Evolutionary conservation across 1,139 yeast species (phyloP), one percentile per base, ranked within the genome.

Genomic region (Lodderomyces metapsilosis): DNA sequence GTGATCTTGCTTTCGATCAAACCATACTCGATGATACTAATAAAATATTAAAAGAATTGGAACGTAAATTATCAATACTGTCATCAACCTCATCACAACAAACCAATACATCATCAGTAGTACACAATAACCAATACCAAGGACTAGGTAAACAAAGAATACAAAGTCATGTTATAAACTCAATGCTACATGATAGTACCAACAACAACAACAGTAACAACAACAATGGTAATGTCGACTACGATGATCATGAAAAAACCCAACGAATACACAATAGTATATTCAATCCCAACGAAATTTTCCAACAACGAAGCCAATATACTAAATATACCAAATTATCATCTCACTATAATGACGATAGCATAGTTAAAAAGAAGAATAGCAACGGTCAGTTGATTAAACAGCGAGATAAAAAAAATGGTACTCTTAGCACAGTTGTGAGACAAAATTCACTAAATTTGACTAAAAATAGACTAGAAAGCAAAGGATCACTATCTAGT

Each of bases 281-380:
- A 5, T 64, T 67, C 41, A 58, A 66, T 44, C 59, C 74, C 22
- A 62, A 67, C 48, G 69, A 62, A 30, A 52, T 71, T 37, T 71
- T 56, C 45, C 58, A 63, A 11, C 71, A 70, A 40, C 57, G 75
- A 39, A 69, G 66, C 48, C 50, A 52, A 35, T 10, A 41, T 3
- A 39, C 54, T 46, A 62, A 64, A 41, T 53, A 64, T 46, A 64
- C 73, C 18, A 60, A 56, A 15, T 65, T 65, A 37, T 63, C 58
- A 31, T 57, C 57, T 22, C 49, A 50, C 38, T 59, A 62, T 43
- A 55, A 57, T 41, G 59, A 56, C 37, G 61, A 56, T 37, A 47
- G 43, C 39, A 11, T 30, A 16, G 20, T 17, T 48, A 36, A 34
- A 30, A 21, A 37, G 15, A 16, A 20, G 22, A n/a, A n/a, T n/a